These are phyloP conservation scores for Rutstroemia sp. DNA, from an alignment of 2,329 filamentous ascomycete species.

Conservation along the genomic window DNA sequence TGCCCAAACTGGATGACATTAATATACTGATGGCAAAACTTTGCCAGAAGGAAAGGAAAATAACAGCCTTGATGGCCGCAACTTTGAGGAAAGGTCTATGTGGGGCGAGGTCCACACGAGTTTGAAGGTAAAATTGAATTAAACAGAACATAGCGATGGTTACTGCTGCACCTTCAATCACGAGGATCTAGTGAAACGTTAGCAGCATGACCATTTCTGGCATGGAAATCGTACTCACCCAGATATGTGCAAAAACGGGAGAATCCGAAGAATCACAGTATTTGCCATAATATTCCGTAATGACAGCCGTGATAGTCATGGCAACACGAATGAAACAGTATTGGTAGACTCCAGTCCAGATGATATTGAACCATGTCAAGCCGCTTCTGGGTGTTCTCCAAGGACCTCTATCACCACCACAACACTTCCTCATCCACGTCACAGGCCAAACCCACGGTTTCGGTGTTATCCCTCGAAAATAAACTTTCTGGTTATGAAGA, in stretches of 20 bases:
- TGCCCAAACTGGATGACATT: slow-evolving; percentile 41
- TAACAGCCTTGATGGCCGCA: slow-evolving; percentile 79
- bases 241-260: slow-evolving; percentile 76
- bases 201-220: slow-evolving; percentile 11
- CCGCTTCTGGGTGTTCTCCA: slow-evolving; percentile 73
- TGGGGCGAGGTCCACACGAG: slow-evolving; percentile 58
- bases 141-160: slow-evolving; percentile 83
- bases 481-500: slow-evolving; percentile 73
- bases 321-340: slow-evolving; percentile 76
- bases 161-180: slow-evolving; percentile 64
- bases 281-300: slow-evolving; percentile 58
- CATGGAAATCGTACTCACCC: slow-evolving; percentile 44
- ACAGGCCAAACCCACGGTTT: slow-evolving; percentile 70
- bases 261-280: slow-evolving; percentile 77
- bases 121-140: slow-evolving; percentile 78
- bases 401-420: slow-evolving; percentile 59
- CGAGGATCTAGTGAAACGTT: slow-evolving; percentile 42
- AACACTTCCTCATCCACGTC: slow-evolving; percentile 62
- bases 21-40: slow-evolving; percentile 54
- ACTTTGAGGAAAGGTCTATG: slow-evolving; percentile 75
- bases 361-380: slow-evolving; percentile 83
- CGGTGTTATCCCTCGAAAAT: slow-evolving; percentile 62
- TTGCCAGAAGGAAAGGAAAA: slow-evolving; percentile 91
- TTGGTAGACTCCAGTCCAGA: slow-evolving; percentile 78
- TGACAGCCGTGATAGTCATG: slow-evolving; percentile 71